A percentile compares a stretch with the other conserved stretches of the same genome.
Evolutionary conservation across 1,284 basidiomycete species (phyloP).

Genomic region (Malassezia caprae): DNA sequence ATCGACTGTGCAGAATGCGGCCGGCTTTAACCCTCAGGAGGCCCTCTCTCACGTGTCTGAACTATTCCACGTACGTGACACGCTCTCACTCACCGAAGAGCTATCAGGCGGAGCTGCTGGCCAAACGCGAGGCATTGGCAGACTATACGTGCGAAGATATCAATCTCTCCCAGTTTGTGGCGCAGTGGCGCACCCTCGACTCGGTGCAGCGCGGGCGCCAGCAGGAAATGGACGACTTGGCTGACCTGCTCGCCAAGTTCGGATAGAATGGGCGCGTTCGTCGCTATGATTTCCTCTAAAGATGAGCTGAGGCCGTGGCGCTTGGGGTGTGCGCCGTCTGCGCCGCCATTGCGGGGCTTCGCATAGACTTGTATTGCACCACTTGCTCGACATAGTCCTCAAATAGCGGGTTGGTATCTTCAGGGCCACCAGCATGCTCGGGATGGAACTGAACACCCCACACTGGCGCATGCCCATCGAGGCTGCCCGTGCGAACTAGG

Average conservation of each 20-base stretch:
- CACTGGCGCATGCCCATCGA: constrained; percentile 23
- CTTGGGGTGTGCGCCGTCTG: not conserved
- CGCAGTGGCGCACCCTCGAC: constrained; percentile 25
- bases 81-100: constrained; percentile 17
- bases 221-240: constrained; percentile 41
- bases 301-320: not conserved
- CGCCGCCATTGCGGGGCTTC: constrained; percentile 16
- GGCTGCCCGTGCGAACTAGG: constrained; percentile 31
- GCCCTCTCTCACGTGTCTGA: constrained; percentile 30
- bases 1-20: constrained; percentile 3
- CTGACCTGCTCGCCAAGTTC: constrained; percentile 35
- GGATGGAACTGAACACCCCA: constrained; percentile 48
- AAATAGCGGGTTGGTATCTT: constrained; percentile 45
- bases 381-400: constrained; percentile 44
- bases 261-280: constrained; percentile 9
- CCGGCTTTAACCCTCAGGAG: constrained; percentile 28
- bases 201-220: constrained; percentile 29
- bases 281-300: not conserved
- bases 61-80: constrained; percentile 34
- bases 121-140: constrained; percentile 34
- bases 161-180: constrained; percentile 19
- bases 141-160: constrained; percentile 45
- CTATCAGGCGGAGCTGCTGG: constrained; percentile 35
- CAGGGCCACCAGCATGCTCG: constrained; percentile 44
- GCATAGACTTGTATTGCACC: constrained; percentile 28